Percentiles rank a stretch among this genome's conserved stretches.
phyloP scores from a whole-genome alignment of 768 basidiomycete genomes.

The Gyrodon lividus region DNA sequence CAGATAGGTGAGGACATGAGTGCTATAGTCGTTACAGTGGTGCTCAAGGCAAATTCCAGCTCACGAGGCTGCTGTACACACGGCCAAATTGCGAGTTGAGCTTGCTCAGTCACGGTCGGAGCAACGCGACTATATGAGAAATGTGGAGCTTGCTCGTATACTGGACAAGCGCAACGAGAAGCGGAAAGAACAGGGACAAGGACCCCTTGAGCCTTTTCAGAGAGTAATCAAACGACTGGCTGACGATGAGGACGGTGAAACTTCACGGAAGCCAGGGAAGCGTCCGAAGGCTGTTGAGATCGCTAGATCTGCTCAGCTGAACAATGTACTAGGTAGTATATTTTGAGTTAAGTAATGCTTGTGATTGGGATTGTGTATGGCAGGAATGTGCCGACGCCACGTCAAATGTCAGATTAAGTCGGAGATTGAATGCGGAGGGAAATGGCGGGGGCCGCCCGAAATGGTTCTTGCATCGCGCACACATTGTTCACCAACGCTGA shows the following conservation, averaged over 20 bases:
- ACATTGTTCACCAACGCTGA: constrained; percentile 43
- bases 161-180: constrained; percentile 76
- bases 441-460: constrained; percentile 14
- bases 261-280: constrained; percentile 13
- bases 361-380: too few relatives aligned
- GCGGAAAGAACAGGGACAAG: constrained; percentile 58
- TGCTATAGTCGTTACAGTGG: background rate
- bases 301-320: constrained; percentile 28
- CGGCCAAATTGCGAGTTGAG: constrained; percentile 88
- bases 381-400: constrained; percentile 11
- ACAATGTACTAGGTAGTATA: constrained; percentile 48
- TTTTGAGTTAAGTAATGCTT: constrained; percentile 41
- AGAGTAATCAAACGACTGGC: constrained; percentile 16
- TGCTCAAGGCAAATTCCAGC: constrained; percentile 47
- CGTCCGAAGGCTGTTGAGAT: constrained; percentile 3
- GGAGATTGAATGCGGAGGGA: constrained; percentile 18
- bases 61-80: constrained; percentile 87
- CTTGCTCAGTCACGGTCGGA: constrained; percentile 84
- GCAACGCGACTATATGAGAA: constrained; percentile 89
- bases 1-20: constrained; percentile 83
- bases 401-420: constrained; percentile 21
- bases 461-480: constrained; percentile 59
- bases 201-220: constrained; percentile 33
- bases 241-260: constrained; percentile 8
- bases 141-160: constrained; percentile 90